A percentile compares a stretch with the other conserved stretches of the same genome.
phyloP scores from a whole-genome alignment of 2,329 filamentous ascomycete genomes.

The Colletotrichum coccodes region DNA sequence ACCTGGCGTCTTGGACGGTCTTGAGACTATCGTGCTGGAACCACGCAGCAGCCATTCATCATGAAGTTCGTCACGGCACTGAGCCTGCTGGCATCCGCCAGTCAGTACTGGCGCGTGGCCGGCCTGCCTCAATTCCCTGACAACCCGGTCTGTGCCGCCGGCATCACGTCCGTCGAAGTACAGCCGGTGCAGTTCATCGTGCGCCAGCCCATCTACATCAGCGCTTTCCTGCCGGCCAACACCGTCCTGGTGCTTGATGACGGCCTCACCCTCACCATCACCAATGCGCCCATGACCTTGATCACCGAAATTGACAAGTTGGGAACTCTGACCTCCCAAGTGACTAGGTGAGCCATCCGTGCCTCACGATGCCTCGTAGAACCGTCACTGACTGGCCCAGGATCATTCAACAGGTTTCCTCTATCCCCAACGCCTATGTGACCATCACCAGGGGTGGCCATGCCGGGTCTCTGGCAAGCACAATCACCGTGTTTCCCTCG shows the following conservation, averaged over 20 bases:
- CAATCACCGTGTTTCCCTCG: slow-evolving; percentile 22
- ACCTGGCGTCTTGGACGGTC: slow-evolving; percentile 29
- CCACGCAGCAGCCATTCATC: slow-evolving; percentile 13
- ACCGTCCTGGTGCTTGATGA: slow-evolving; percentile 27
- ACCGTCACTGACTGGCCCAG: not conserved
- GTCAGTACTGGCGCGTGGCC: slow-evolving; percentile 21
- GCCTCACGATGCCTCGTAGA: rapidly evolving
- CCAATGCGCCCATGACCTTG: slow-evolving; percentile 26
- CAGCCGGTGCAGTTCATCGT: slow-evolving; percentile 30
- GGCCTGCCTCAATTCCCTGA: slow-evolving; percentile 29
- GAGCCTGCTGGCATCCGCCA: slow-evolving; percentile 17
- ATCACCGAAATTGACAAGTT: slow-evolving; percentile 30
- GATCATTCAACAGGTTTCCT: slow-evolving; percentile 7
- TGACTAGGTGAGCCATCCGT: slow-evolving; percentile 10
- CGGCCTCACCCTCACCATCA: slow-evolving; percentile 27
- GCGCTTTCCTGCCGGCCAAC: slow-evolving; percentile 26
- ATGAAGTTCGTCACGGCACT: slow-evolving; percentile 15
- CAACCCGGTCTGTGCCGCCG: slow-evolving; percentile 25
- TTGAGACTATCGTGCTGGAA: slow-evolving; percentile 22
- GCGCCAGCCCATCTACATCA: slow-evolving; percentile 31
- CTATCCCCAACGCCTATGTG: slow-evolving; percentile 23
- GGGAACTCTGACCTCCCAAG: slow-evolving; percentile 17
- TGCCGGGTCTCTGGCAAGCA: slow-evolving; percentile 20
- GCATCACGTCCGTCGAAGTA: slow-evolving; percentile 31
- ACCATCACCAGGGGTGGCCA: slow-evolving; percentile 25